Base-by-base conservation (phyloP, 148 eudicot genomes). In the Pouteria glomerata region DNA sequence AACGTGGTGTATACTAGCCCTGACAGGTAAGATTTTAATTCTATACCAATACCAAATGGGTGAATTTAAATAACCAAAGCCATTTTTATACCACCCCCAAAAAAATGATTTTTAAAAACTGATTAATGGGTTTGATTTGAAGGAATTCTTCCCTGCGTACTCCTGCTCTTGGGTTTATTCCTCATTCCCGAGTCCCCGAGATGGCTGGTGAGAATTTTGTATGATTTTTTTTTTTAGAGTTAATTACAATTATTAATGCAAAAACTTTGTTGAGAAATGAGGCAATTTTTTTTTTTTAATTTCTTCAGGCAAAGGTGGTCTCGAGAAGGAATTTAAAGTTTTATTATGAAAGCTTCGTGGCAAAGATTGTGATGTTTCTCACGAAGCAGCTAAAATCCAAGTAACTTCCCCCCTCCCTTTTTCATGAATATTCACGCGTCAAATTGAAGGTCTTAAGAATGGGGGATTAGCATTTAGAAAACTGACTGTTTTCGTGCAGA, bases 181-280 rank as follows among this genome's bases (percentile, higher is more conserved):
- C 82, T 93, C 69, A 86, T 93, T 59, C 98, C 98, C 5, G 98
- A 93, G 74, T 93, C 98, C 19, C 98, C 96, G 15, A 84, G 98
- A 83, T 93, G 96, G 98, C 94, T 88, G 85, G 96, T 90, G 34
- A 82, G 84, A 21, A 29, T 42, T 18, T 56, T 0, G 57, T 19
- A 15, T 16, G 29, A 64, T 14, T 26, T 53, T 75, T 24, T n/a
- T 39, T 39, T 39, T 39, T 10, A 6, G 11, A 4, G 44, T 39
- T 0, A 35, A 37, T 1, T 42, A 3, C 19, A 0, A 6, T 24
- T 68, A 19, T 58, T 1, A 6, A n/a, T 3, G 19, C 0, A 61
- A 60, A 63, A 29, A 14, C 8, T 21, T n/a, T 19, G 26, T 2
- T 29, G 14, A 53, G 27, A 24, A 44, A 65, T 55, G 52, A 15